Base-by-base conservation (phyloP, 1,284 basidiomycete species). In the Ceratobasidium sp. region DNA sequence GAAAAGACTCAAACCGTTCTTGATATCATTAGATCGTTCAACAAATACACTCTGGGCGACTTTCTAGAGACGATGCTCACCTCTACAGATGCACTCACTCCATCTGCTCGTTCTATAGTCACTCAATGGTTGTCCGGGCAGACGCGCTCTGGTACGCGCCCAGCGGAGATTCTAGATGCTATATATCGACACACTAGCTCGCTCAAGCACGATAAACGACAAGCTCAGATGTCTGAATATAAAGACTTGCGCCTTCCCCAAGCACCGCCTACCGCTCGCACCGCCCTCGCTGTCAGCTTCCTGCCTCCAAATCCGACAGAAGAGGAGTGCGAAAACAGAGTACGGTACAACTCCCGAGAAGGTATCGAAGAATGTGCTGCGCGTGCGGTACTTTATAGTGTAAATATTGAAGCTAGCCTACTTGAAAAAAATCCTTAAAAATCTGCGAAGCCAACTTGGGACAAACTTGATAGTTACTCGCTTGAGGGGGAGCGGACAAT, bases 1-100 rank as follows among this genome's bases (percentile, higher is more conserved):
- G n/a, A n/a, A n/a, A n/a, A n/a, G n/a, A n/a, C n/a, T n/a, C n/a
- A n/a, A n/a, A n/a, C n/a, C n/a, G n/a, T n/a, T n/a, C n/a, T n/a
- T n/a, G n/a, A n/a, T n/a, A n/a, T n/a, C 44, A 46, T 46, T 15
- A 46, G 44, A 6, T 15, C 6, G 44, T 56, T 56, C 56, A 60
- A 60, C 56, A 60, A 26, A 26, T 60, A 60, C 56, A 9, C 56
- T 15, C 15, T 60, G 12, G 56, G 56, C 28, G 56, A 60, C 56
- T 33, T 60, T 33, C 28, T 60, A 3, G n/a, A 23, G 28, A 33
- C 56, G 2, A 12, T 33, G 4, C n/a, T 60, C 13, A 7, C n/a
- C 56, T 60, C 56, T 9, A 60, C 13, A 23, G 12, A 10, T 60
- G 23, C n/a, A 26, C 15, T 60, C 13, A 60, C n/a, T 15, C 6